Evolutionary conservation across 2,329 filamentous ascomycete genomes (phyloP).

Genomic region (Talaromyces amestolkiae): DNA sequence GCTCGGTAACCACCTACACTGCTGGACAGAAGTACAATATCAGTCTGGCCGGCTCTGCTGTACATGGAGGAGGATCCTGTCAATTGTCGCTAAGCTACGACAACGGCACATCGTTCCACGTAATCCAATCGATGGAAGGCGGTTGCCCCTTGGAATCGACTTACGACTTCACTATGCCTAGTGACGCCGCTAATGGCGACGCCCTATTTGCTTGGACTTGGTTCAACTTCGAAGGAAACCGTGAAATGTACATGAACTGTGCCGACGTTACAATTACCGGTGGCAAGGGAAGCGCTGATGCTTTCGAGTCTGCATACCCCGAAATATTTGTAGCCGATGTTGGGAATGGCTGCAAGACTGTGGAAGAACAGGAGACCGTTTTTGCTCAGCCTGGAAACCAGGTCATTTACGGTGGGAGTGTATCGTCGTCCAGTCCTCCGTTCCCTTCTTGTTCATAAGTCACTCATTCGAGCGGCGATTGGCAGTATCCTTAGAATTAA

Average conservation of each 20-base stretch:
- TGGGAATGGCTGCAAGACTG: constrained; percentile 52
- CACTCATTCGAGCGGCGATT: too few relatives aligned
- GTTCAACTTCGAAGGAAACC: constrained; percentile 73
- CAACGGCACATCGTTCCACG: constrained; percentile 66
- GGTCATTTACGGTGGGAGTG: constrained; percentile 12
- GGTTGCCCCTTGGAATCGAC: constrained; percentile 52
- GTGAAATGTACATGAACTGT: constrained; percentile 87
- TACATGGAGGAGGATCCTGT: constrained; percentile 70
- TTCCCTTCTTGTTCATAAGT: constrained; percentile 11
- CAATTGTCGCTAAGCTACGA: constrained; percentile 74
- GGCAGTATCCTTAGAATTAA: not conserved
- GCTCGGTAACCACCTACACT: constrained; percentile 58
- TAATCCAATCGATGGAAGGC: constrained; percentile 62
- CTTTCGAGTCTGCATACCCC: constrained; percentile 10
- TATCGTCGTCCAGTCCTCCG: not conserved
- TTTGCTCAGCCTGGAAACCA: constrained; percentile 63
- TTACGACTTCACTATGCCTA: constrained; percentile 66
- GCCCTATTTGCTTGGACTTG: constrained; percentile 73
- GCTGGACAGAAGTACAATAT: constrained; percentile 64
- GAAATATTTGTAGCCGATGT: constrained; percentile 16
- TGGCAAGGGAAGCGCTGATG: constrained; percentile 15
- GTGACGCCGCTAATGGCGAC: constrained; percentile 56
- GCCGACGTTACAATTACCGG: constrained; percentile 62
- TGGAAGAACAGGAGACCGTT: constrained; percentile 56
- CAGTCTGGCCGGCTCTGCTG: constrained; percentile 60